Conservation (phyloP, 2,329 filamentous ascomycete genomes). For the Elsinoe fawcettii region DNA sequence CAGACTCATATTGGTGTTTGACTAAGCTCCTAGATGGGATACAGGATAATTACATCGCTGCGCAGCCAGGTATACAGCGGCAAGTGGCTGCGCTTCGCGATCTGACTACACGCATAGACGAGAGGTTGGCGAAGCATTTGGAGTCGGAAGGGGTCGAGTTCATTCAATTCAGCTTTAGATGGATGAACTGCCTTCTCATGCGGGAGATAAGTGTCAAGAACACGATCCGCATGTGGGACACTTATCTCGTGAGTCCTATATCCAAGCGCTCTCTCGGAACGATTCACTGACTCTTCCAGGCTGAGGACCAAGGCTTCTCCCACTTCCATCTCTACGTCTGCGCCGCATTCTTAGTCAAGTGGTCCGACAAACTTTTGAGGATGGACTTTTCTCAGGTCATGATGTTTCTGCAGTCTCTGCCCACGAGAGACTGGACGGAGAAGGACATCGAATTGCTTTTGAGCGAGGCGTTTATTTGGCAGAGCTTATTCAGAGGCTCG, state of each 20-base stretch:
- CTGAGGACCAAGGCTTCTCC: conserved; percentile 96
- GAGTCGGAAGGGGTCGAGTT: conserved; percentile 91
- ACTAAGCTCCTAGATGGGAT: conserved; percentile 98
- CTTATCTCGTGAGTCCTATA: conserved; percentile 70
- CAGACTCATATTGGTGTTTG: conserved; percentile 96
- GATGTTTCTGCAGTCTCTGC: conserved; percentile 97
- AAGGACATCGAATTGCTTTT: conserved; percentile 95
- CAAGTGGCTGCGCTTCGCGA: conserved; percentile 86
- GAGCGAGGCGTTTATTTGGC: conserved; percentile 98
- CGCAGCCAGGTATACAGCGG: conserved; percentile 90
- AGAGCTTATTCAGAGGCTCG: conserved; percentile 91
- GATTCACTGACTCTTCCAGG: conserved; percentile 44
- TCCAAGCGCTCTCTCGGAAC: not conserved
- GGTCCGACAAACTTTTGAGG: conserved; percentile 87
- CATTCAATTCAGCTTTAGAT: conserved; percentile 97
- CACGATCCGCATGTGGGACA: conserved; percentile 99
- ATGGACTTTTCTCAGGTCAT: conserved; percentile 99
- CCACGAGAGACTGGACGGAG: conserved; percentile 90
- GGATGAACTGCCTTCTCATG: conserved; percentile 99
- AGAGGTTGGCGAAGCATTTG: conserved; percentile 74
- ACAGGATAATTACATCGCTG: conserved; percentile 97
- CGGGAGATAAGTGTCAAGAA: conserved; percentile 93
- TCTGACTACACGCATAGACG: conserved; percentile 83
- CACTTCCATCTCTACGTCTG: conserved; percentile 98
- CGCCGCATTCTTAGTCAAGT: conserved; percentile 94